Base-by-base conservation (phyloP, 1,284 basidiomycete genomes). In the Cryptococcus sp. region DNA sequence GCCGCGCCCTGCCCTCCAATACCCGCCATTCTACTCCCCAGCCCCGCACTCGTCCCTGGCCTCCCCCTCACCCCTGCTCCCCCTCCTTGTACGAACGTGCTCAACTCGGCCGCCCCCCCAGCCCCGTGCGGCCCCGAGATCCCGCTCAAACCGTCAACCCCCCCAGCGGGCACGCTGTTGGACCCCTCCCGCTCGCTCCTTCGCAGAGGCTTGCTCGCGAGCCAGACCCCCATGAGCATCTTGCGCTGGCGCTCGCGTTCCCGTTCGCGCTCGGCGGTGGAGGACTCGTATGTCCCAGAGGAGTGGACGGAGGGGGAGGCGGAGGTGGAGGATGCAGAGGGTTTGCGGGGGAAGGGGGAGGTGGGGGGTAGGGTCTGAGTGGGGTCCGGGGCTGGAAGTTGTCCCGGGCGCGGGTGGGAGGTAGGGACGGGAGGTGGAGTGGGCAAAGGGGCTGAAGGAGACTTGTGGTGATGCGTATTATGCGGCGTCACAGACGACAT, bases 341-440 rank as follows among this genome's bases (percentile, higher is more conserved):
- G 28, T 33, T 33, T 33, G 28, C 28, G 33, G 46, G 60, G 48
- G 45, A 46, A 42, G 20, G 42, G 46, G 44, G n/a, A n/a, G n/a
- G 28, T 33, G 28, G 28, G 4, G 28, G 28, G 28, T 9, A 33
- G 5, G 4, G 28, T 33, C 28, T 33, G 28, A 5, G 28, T 9
- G 9, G 28, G 28, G 5, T 4, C 28, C 5, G 28, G 28, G 9
- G 28, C 9, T 33, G 4, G 28, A 9, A 9, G 28, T 33, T 4
- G 28, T 4, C 9, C 5, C 5, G 28, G 9, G 28, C 9, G 28
- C 5, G 28, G 9, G 5, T 33, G 28, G 9, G 28, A 33, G 28
- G 28, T 5, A 33, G 28, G 28, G 28, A 33, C 9, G 28, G 28
- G 28, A 5, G 28, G 28, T 4, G 28, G 28, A 5, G 28, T 33